Conservation (phyloP, 208 protist genomes). For the Acanthamoeba culbertsoni region DNA sequence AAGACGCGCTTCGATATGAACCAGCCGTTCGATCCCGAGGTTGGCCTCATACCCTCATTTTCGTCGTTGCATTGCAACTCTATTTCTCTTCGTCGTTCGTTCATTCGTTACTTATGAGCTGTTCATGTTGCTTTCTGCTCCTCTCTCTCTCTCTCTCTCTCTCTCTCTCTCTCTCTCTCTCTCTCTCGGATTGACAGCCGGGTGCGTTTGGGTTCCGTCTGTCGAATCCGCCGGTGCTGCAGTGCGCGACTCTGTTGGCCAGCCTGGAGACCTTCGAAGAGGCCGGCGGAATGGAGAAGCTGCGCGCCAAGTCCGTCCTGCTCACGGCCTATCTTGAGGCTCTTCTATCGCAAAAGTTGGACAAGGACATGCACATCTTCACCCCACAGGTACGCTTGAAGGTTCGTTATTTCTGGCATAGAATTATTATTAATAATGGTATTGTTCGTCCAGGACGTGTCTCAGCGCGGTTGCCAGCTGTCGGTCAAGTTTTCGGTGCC, state of each 20-base stretch:
- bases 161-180: slow-evolving; percentile 73
- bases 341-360: slow-evolving; percentile 75
- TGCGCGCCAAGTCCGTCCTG: slow-evolving; percentile 87
- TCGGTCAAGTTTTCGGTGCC: slow-evolving; percentile 84
- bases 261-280: slow-evolving; percentile 89
- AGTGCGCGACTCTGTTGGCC: slow-evolving; percentile 83
- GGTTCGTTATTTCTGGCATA: not conserved
- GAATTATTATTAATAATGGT: too few species aligned
- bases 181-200: not conserved
- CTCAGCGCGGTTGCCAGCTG: slow-evolving; percentile 89
- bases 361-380: slow-evolving; percentile 83
- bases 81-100: not conserved
- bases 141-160: too few species aligned
- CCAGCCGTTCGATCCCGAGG: slow-evolving; percentile 48
- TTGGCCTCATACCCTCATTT: not conserved
- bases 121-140: not conserved
- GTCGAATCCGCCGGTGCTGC: slow-evolving; percentile 84
- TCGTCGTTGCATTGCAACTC: too few species aligned
- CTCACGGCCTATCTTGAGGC: slow-evolving; percentile 92
- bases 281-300: slow-evolving; percentile 82
- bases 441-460: slow-evolving; percentile 79
- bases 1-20: slow-evolving; percentile 84
- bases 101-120: not conserved
- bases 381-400: slow-evolving; percentile 70
- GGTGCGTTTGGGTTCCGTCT: slow-evolving; percentile 88